These are phyloP conservation scores for Termitomyces bulborhizus DNA, from an alignment of 768 basidiomycete species.

Conservation along the genomic window DNA sequence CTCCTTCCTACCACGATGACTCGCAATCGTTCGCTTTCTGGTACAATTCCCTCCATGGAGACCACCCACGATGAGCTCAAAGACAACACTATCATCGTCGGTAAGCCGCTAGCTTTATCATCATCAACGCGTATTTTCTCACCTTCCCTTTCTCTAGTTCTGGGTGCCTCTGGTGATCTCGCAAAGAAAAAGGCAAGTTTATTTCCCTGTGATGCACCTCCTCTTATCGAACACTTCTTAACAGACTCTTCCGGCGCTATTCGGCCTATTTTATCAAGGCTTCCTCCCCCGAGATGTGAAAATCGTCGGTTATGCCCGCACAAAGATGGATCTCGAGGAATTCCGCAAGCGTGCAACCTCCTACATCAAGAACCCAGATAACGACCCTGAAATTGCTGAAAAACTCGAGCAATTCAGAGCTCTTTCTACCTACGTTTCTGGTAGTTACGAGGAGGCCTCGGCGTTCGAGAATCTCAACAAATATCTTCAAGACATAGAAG, in stretches of 20 bases:
- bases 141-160: slow-evolving; percentile 43
- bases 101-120: slow-evolving; percentile 35
- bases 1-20: slow-evolving; percentile 24
- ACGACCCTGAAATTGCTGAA: slow-evolving; percentile 48
- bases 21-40: slow-evolving; percentile 56
- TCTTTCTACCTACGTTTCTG: slow-evolving; percentile 75
- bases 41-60: slow-evolving; percentile 90
- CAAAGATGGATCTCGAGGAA: slow-evolving; percentile 85
- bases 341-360: slow-evolving; percentile 80
- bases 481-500: slow-evolving; percentile 75
- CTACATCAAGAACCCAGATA: slow-evolving; percentile 77
- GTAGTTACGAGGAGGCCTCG: slow-evolving; percentile 80
- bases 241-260: slow-evolving; percentile 94
- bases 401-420: slow-evolving; percentile 82
- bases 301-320: slow-evolving; percentile 95
- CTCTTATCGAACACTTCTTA: slow-evolving; percentile 7
- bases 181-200: slow-evolving; percentile 91
- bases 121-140: slow-evolving; percentile 2
- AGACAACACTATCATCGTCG: slow-evolving; percentile 87
- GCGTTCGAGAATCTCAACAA: slow-evolving; percentile 75
- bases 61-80: slow-evolving; percentile 61
- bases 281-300: slow-evolving; percentile 79
- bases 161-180: slow-evolving; percentile 95
- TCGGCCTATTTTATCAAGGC: slow-evolving; percentile 75
- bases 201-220: neutral